Evolutionary conservation across 495 filamentous ascomycete species (phyloP), one percentile per base, ranked within the genome.

Genomic region (Friedmanniomyces simplex): DNA sequence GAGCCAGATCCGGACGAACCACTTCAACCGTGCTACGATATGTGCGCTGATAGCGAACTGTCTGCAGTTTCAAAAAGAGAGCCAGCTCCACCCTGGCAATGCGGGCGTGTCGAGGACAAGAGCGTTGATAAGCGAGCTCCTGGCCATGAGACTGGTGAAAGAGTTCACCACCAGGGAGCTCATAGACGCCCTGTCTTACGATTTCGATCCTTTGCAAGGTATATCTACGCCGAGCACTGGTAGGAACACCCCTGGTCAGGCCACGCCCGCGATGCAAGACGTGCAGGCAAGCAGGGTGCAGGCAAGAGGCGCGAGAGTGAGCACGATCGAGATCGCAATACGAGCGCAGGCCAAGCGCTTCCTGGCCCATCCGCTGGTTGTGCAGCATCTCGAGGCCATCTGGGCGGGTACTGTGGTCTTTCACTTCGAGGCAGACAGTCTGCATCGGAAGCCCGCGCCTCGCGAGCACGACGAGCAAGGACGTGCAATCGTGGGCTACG

Each of bases 331-430:
- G 71, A 79, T 96, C 41, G 89, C 90, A 52, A 95, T 97, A 67
- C 82, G 89, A 55, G 88, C 90, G 13, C 78, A 91, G 62, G 85
- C 91, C 6, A 96, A 96, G 71, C 81, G 85, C 48, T 95, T 96
- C 59, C 72, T 96, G 10, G 83, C 91, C 8, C 90, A 96, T 65
- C 89, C 90, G 1, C 75, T 94, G 3, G 88, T 95, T 2, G 84
- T 95, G 5, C 87, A 93, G 69, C 91, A 96, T 67, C 77, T 96
- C 18, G 89, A 95, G 69, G 90, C 91, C 46, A 94, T 96, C 46
- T 96, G 91, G 91, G 90, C 88, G 22, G 91, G 91, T 2, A 91
- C 85, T 8, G 88, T 96, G 52, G 89, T 91, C 43, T 95, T 96
- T 66, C 84, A 95, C 71, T 91, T 87, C 5, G 79, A 82, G 16